Evolutionary conservation across 805 yeast genomes (phyloP), one percentile per base, ranked within the genome.

Genomic region (Starmerella sirachaensis): DNA sequence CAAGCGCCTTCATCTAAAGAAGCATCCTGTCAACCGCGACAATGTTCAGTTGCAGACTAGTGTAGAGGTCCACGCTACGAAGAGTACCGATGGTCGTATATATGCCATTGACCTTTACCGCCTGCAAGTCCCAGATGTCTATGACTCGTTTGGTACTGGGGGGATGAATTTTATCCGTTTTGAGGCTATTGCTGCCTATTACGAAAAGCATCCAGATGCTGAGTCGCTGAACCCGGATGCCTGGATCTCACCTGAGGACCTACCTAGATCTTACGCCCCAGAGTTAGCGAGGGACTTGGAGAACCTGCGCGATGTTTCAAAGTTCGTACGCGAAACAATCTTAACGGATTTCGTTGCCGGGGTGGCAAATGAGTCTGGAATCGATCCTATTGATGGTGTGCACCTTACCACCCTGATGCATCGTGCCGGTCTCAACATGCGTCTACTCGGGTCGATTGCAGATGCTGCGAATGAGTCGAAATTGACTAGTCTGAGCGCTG

Each of bases 41-140:
- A 60, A 62, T 21, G 56, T 60, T 16, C 72, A 72, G 35, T 61
- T 83, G 30, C 70, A 69, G 21, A 72, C 85, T 6, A 78, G 94
- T 2, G 68, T 76, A 37, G 86, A 80, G 46, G 72, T 84, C 18
- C 88, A 88, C 61, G 96, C 95, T 49, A 69, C 86, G 54, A 59
- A 63, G 25, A 96, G 97, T 35, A 70, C 77, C 40, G 97, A 88
- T 56, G 80, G 80, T 28, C 74, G 96, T 50, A 71, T 74, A 44
- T 91, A 88, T 55, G 63, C 85, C 46, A 70, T 88, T 52, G 97
- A 91, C 53, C 65, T 88, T 46, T 81, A 76, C 64, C 72, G 91
- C 52, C 65, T 86, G 12, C 72, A 93, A 12, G 97, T 96, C 25
- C 63, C 79, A 35, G 98, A 88, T 61, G 67, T 85, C 41, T 72